Base-by-base conservation (phyloP, 2,329 filamentous ascomycete genomes). In the Bipolaris bicolor region DNA sequence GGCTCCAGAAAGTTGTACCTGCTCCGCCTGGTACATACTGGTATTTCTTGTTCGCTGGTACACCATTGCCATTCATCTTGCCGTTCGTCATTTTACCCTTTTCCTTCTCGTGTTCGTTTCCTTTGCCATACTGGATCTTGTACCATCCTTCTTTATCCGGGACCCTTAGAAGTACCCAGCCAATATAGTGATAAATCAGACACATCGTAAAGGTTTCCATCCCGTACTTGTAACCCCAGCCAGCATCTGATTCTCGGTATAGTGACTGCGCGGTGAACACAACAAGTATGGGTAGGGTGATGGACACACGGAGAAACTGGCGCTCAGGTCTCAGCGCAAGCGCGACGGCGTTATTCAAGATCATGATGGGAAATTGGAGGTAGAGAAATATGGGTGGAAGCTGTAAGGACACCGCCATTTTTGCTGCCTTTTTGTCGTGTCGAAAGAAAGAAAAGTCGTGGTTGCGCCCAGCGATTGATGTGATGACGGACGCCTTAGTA, bases 111-210 rank as follows among this genome's bases (percentile, higher is more conserved):
- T 54, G 33, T 18, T 43, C 46, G 20, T 39, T 4, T 31, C n/a
- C 44, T 16, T 51, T 49, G 1, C 34, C 33, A 31, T 63, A 62
- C n/a, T 41, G 49, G 16, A 68, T 60, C 51, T 66, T 72, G 7
- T 55, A 48, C 70, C 70, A 72, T 29, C 43, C 40, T 45, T 73
- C 66, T 34, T 52, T 62, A 48, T 72, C 68, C 4, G 70, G 69
- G 37, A 47, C 66, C 3, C 36, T 22, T 15, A 73, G 39, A 1
- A 70, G 2, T 7, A 69, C 57, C 59, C 65, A 68, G 44, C 72
- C 69, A 1, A 71, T 18, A 18, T 63, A 71, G 40, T 13, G 62
- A 61, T 3, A 61, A 31, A 13, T 15, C 18, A 33, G 3, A 7
- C 16, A n/a, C 61, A 44, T 13, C 61, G 50, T 3, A 49, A 22